Base-by-base conservation (phyloP, 1,139 yeast genomes). In the Candida tunisiensis region DNA sequence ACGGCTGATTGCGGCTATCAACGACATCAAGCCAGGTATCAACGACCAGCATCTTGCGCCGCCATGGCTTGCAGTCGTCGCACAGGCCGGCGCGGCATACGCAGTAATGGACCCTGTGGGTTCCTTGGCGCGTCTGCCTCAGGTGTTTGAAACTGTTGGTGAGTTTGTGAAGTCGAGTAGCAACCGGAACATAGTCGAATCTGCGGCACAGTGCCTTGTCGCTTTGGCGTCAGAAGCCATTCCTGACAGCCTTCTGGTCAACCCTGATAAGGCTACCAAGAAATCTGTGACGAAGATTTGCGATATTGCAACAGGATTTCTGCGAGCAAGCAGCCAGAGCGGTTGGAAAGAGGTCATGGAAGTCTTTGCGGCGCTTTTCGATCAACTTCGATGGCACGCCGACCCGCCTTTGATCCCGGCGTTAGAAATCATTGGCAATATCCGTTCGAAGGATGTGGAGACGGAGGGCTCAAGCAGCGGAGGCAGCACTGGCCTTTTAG, bases 1-100 rank as follows among this genome's bases (percentile, higher is more conserved):
- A 15, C 65, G 59, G 30, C 74, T 80, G 10, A 57, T 83, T 34
- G 70, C 75, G 40, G 65, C 78, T 23, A 71, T 88, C 26, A 66
- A 80, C 40, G 80, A 78, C 34, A 61, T 85, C 44, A 74, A 73
- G 38, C 98, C 98, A 5, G 63, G 92, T 1, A 49, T 68, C 16
- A 77, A 74, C 40, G 98, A 88, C 45, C 61, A 74, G 23, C 85
- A 82, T 49, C 63, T 88, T 39, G 82, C 91, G 10, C 94, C 92
- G 11, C 69, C 94, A 7, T 88, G 98, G 98, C 65, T 83, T 28
- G 93, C 95, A 1, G 93, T 83, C 15, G 67, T 88, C 22, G 92
- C 95, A 6, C 83, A 82, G 44, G 93, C 91, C 25, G 60, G 78
- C 36, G 70, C 71, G 28, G 65, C 85, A 5, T 80, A 71, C 45